Conservation (phyloP, 1,284 basidiomycete genomes). For the Papiliotrema terrestris region DNA sequence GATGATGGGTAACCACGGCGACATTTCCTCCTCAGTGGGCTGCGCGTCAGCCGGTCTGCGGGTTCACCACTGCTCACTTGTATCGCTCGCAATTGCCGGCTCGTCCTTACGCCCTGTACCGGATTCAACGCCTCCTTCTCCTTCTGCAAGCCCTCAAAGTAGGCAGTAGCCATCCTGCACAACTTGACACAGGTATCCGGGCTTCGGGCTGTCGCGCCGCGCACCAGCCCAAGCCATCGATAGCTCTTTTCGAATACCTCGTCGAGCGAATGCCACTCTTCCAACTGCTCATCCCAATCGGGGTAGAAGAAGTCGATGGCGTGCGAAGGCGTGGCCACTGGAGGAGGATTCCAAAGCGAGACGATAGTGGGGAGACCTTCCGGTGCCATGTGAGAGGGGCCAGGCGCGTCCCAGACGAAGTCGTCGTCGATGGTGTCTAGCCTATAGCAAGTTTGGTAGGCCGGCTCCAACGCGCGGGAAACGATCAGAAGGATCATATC, state of each 20-base stretch:
- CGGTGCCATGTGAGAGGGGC: slow-evolving; percentile 10
- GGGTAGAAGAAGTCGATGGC: slow-evolving; percentile 88
- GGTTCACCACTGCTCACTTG: background rate
- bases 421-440: slow-evolving; percentile 44
- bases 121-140: slow-evolving; percentile 22
- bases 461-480: slow-evolving; percentile 61
- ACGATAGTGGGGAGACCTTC: background rate
- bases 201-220: slow-evolving; percentile 70
- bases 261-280: slow-evolving; percentile 60
- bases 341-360: slow-evolving; percentile 62
- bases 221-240: slow-evolving; percentile 70
- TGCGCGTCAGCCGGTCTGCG: slow-evolving; percentile 29
- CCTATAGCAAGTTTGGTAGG: slow-evolving; percentile 56
- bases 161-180: slow-evolving; percentile 57
- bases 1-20: slow-evolving; percentile 72
- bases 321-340: slow-evolving; percentile 64
- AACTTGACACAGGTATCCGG: slow-evolving; percentile 62
- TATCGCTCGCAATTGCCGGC: slow-evolving; percentile 13
- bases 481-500: slow-evolving; percentile 76
- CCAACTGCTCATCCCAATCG: slow-evolving; percentile 69
- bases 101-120: slow-evolving; percentile 26
- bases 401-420: slow-evolving; percentile 8
- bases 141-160: slow-evolving; percentile 38
- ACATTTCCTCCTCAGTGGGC: slow-evolving; percentile 38
- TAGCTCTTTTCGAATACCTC: slow-evolving; percentile 59